These are phyloP conservation scores for Physcomitrellopsis africana DNA, from an alignment of 225 moss, liverwort and hornwort genomes.

Conservation along the genomic window DNA sequence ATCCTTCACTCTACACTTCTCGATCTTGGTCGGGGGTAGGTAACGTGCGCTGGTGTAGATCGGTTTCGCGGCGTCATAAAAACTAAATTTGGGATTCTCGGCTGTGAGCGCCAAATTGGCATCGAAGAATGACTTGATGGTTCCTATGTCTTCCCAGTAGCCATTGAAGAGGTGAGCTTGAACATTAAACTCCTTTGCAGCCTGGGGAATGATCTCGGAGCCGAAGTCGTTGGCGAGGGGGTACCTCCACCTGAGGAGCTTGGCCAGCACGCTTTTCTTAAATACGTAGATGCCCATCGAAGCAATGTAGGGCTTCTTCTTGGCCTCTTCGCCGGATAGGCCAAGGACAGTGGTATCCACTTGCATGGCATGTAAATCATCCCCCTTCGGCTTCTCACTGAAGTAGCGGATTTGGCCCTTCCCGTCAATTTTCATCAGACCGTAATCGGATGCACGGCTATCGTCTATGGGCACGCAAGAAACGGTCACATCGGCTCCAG, in stretches of 20 bases:
- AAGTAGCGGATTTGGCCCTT: slow-evolving; percentile 61
- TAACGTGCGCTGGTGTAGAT: not conserved
- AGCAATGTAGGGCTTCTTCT: slow-evolving; percentile 44
- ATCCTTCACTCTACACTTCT: slow-evolving; percentile 51
- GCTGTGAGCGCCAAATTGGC: slow-evolving; percentile 38
- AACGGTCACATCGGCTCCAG: slow-evolving; percentile 62
- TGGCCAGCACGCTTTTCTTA: slow-evolving; percentile 51
- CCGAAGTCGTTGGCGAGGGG: slow-evolving; percentile 25
- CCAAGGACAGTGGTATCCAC: slow-evolving; percentile 59
- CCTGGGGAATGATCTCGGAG: no score
- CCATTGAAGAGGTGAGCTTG: no score
- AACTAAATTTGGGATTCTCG: slow-evolving; percentile 27
- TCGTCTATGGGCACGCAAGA: slow-evolving; percentile 72
- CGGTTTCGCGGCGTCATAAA: slow-evolving; percentile 27
- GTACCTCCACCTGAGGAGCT: slow-evolving; percentile 56
- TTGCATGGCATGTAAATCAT: slow-evolving; percentile 62
- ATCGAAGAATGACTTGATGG: no score
- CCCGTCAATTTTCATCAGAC: slow-evolving; percentile 77
- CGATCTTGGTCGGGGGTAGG: slow-evolving; percentile 50
- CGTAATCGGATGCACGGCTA: slow-evolving; percentile 78
- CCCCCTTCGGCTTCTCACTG: slow-evolving; percentile 82
- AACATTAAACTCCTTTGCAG: no score
- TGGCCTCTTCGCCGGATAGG: not conserved
- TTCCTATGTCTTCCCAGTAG: no score
- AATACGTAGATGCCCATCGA: slow-evolving; percentile 64